Evolutionary conservation across 2,329 filamentous ascomycete species (phyloP), one percentile per base, ranked within the genome.

Genomic region (Didymella pinodella): DNA sequence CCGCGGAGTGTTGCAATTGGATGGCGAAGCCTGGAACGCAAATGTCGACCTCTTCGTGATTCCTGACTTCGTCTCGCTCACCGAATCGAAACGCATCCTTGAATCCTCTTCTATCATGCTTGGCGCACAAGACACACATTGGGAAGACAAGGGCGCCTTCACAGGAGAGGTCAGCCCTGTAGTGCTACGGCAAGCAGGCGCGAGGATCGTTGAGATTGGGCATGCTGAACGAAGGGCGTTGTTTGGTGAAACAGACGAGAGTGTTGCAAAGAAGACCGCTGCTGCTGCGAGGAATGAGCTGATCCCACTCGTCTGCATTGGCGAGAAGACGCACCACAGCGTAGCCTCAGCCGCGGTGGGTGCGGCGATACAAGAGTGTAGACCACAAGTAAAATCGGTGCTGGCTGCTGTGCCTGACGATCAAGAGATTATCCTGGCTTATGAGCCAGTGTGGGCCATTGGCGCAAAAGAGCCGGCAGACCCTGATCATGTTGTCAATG

Each of bases 391-490:
- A 55, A 81, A 82, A 38, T 80, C 86, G 1, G 86, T 91, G 2
- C 73, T 95, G 50, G 79, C 79, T 0, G 84, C 82, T 0, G 79
- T 94, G 7, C 83, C 87, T 0, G 80, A 81, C 11, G 81, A 86
- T 16, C 85, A 87, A 0, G 88, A 92, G 47, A 84, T 95, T 5
- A 85, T 94, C 7, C 83, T 96, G 57, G 92, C 92, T 0, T 96
- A 96, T 72, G 92, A 96, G 80, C 92, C 92, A 7, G 91, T 95
- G 1, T 96, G 92, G 92, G 92, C 92, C 0, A 96, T 95, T 75
- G 92, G 92, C 0, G 88, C 91, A 10, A 80, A 84, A 1, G 81
- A 88, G 69, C 91, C 92, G 2, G 92, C 92, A 0, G 84, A 84
- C 7, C 85, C 88, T 18, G 87, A 88, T 61, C 89, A 96, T 72